Evolutionary conservation across 2,329 filamentous ascomycete genomes (phyloP).

Genomic region (Talaromyces sp.): DNA sequence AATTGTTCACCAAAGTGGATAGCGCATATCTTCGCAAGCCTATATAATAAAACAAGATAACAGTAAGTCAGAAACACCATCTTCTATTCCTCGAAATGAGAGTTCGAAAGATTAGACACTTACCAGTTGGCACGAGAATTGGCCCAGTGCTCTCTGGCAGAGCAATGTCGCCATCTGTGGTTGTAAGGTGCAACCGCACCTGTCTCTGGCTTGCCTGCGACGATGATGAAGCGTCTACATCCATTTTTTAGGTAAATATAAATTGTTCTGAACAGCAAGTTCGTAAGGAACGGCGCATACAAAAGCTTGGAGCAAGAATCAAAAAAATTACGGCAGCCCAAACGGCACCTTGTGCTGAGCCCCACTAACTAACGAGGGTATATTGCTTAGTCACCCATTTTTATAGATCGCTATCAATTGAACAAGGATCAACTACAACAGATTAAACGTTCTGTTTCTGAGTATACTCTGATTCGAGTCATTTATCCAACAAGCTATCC

Average conservation of each 20-base stretch:
- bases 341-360: slow-evolving; percentile 9
- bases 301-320: slow-evolving; percentile 16
- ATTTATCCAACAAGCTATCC: neutral
- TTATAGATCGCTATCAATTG: neutral
- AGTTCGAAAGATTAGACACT: neutral
- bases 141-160: slow-evolving; percentile 56
- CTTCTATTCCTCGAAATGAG: neutral
- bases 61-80: neutral
- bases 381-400: neutral
- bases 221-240: slow-evolving; percentile 23
- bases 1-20: slow-evolving; percentile 62
- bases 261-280: neutral
- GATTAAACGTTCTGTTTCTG: neutral
- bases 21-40: slow-evolving; percentile 59
- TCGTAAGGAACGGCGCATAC: neutral
- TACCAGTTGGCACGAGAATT: slow-evolving; percentile 59
- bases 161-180: slow-evolving; percentile 53
- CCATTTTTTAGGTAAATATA: slow-evolving; percentile 16
- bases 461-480: neutral
- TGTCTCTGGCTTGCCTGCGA: slow-evolving; percentile 42
- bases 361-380: slow-evolving; percentile 12
- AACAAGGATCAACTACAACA: neutral
- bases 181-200: slow-evolving; percentile 56
- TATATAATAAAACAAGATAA: slow-evolving; percentile 24
- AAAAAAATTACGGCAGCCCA: slow-evolving; percentile 18